These are phyloP conservation scores for Vittaforma corneae DNA, from an alignment of 371 early-diverging fungal species.

Conservation along the genomic window DNA sequence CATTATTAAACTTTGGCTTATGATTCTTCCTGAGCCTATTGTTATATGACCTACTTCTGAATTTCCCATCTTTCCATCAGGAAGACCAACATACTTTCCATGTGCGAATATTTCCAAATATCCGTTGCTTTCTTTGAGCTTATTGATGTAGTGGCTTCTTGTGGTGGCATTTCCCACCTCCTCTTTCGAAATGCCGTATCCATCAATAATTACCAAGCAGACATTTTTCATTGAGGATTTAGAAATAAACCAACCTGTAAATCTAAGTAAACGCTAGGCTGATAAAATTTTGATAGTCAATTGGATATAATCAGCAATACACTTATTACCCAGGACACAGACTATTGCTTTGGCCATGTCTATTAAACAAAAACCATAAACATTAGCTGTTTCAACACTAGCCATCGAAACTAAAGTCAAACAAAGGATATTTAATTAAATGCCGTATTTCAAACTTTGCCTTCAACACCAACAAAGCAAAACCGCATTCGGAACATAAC, in stretches of 20 bases:
- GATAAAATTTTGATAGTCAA: too few species aligned
- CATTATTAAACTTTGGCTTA: conserved; percentile 65
- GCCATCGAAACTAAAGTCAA: too few species aligned
- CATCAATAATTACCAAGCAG: conserved; percentile 59
- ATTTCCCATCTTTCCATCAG: conserved; percentile 95
- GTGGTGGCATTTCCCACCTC: conserved; percentile 32
- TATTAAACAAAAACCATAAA: too few species aligned
- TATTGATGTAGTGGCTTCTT: conserved; percentile 27
- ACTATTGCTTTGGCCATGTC: too few species aligned
- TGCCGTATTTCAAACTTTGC: too few species aligned
- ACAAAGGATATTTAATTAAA: too few species aligned
- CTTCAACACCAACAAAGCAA: too few species aligned
- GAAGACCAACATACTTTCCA: conserved; percentile 88
- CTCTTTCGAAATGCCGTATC: conserved; percentile 51
- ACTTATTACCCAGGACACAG: too few species aligned
- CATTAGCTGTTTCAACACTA: too few species aligned
- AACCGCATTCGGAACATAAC: too few species aligned
- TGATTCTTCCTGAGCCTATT: conserved; percentile 93
- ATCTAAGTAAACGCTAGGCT: background rate
- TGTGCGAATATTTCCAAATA: conserved; percentile 70
- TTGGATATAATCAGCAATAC: too few species aligned
- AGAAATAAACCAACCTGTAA: too few species aligned
- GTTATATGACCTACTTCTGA: conserved; percentile 98
- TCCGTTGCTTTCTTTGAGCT: conserved; percentile 45
- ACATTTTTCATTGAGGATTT: conserved; percentile 39